phyloP scores from a whole-genome alignment of 2,329 filamentous ascomycete genomes.

The Arthrobotrys musiformis region DNA sequence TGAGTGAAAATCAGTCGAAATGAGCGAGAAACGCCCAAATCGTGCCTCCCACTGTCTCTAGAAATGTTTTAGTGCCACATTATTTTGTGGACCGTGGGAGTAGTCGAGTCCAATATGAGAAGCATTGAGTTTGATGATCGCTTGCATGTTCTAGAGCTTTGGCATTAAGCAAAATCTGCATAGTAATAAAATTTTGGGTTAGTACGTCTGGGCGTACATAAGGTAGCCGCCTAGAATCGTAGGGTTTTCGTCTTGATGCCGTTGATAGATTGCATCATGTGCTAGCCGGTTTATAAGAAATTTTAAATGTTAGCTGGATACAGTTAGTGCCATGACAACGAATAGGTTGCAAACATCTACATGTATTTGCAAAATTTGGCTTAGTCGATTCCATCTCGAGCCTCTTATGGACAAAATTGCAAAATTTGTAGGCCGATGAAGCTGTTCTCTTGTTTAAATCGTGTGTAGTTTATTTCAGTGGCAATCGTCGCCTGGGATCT shows the following conservation, averaged over 20 bases:
- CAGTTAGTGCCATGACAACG: neutral
- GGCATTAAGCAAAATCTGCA: neutral
- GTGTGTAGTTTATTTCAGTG: conserved; percentile 1
- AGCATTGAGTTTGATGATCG: conserved; percentile 40
- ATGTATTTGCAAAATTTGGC: neutral
- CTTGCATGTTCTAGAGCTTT: conserved; percentile 17
- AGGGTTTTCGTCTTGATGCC: conserved; percentile 4
- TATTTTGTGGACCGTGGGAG: conserved; percentile 1
- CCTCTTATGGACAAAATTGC: too few species aligned
- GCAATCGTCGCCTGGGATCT: neutral
- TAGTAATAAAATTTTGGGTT: conserved; percentile 7
- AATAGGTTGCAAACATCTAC: neutral
- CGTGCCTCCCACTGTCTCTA: neutral
- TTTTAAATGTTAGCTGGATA: neutral
- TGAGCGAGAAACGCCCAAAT: conserved; percentile 15
- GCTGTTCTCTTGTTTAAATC: neutral
- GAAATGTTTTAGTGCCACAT: conserved; percentile 33
- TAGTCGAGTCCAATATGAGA: conserved; percentile 25
- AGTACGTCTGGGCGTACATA: conserved; percentile 22
- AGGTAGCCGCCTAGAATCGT: conserved; percentile 14
- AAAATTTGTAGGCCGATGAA: neutral
- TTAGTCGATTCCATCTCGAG: neutral
- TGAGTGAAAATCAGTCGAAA: conserved; percentile 30
- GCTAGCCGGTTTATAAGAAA: neutral
- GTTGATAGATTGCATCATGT: conserved; percentile 35